Evolutionary conservation across 2,329 filamentous ascomycete genomes (phyloP).

Genomic region (Fusarium subtropicale): DNA sequence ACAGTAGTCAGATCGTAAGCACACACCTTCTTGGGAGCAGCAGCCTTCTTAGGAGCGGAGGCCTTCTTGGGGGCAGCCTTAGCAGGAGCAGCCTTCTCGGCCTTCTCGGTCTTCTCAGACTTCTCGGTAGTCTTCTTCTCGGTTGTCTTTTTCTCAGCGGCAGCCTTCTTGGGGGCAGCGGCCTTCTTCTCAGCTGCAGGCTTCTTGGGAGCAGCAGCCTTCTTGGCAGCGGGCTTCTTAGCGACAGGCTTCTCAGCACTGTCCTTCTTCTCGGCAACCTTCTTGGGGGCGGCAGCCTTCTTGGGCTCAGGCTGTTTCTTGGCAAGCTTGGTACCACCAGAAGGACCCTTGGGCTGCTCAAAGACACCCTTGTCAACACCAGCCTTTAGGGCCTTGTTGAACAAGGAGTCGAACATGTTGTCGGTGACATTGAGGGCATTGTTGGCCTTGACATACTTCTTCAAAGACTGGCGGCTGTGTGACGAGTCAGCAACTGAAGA

Average conservation of each 20-base stretch:
- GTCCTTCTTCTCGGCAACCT: constrained; percentile 53
- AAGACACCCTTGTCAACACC: constrained; percentile 91
- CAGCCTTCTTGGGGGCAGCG: constrained; percentile 54
- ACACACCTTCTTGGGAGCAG: constrained; percentile 41
- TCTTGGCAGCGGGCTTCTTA: constrained; percentile 53
- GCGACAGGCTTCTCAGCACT: constrained; percentile 47
- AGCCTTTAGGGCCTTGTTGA: constrained; percentile 85
- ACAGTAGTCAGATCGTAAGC: not conserved
- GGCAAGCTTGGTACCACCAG: constrained; percentile 90
- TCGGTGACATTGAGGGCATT: constrained; percentile 61
- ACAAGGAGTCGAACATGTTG: constrained; percentile 75
- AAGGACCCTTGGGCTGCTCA: constrained; percentile 89
- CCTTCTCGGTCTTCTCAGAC: constrained; percentile 48
- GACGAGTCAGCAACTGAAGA: constrained; percentile 26
- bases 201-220: constrained; percentile 54
- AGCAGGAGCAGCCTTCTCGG: constrained; percentile 75
- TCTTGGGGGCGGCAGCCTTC: constrained; percentile 51
- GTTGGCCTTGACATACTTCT: constrained; percentile 71
- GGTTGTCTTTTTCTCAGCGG: constrained; percentile 29
- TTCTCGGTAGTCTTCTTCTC: constrained; percentile 28
- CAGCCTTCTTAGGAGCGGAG: constrained; percentile 50
- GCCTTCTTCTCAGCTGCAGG: constrained; percentile 47
- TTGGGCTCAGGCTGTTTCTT: constrained; percentile 72
- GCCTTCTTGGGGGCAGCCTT: constrained; percentile 62
- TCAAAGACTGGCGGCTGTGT: constrained; percentile 67